These are phyloP conservation scores for Boletus pseudo-olivaceus DNA, from an alignment of 768 basidiomycete species.

Conservation along the genomic window DNA sequence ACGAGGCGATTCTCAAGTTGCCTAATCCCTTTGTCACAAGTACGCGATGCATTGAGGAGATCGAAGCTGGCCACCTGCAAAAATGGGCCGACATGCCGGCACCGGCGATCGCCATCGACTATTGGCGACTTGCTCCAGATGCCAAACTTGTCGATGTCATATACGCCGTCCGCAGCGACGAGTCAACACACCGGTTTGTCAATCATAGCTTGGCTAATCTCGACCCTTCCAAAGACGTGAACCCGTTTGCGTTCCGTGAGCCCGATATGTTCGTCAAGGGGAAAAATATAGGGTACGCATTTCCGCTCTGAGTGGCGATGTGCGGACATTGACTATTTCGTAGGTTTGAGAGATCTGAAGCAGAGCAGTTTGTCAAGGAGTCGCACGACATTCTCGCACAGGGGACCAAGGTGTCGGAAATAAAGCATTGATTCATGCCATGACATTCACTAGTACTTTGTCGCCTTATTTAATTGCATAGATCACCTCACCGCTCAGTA, in stretches of 20 bases:
- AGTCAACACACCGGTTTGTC: slow-evolving; percentile 90
- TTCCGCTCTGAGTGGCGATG: background rate
- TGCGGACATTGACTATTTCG: slow-evolving; percentile 17
- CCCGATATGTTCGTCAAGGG: slow-evolving; percentile 87
- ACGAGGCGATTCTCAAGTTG: slow-evolving; percentile 16
- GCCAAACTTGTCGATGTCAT: slow-evolving; percentile 86
- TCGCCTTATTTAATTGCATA: slow-evolving; percentile 10
- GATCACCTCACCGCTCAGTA: slow-evolving; percentile 22
- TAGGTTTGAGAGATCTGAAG: slow-evolving; percentile 67
- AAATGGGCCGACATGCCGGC: slow-evolving; percentile 76
- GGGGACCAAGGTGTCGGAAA: slow-evolving; percentile 19
- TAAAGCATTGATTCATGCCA: slow-evolving; percentile 22
- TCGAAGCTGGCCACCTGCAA: slow-evolving; percentile 78
- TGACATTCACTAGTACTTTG: slow-evolving; percentile 4
- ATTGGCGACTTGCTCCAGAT: slow-evolving; percentile 76
- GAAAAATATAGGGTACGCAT: slow-evolving; percentile 61
- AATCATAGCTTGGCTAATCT: slow-evolving; percentile 95
- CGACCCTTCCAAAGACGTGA: slow-evolving; percentile 70
- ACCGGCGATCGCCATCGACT: slow-evolving; percentile 90
- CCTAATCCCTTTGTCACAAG: slow-evolving; percentile 35
- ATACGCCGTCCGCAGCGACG: slow-evolving; percentile 90
- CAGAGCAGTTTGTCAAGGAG: slow-evolving; percentile 60
- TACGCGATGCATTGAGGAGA: slow-evolving; percentile 78
- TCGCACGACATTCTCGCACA: slow-evolving; percentile 53
- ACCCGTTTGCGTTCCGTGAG: slow-evolving; percentile 86